These are phyloP conservation scores for Microdochium trichocladiopsis DNA, from an alignment of 2,329 filamentous ascomycete species.

Conservation along the genomic window DNA sequence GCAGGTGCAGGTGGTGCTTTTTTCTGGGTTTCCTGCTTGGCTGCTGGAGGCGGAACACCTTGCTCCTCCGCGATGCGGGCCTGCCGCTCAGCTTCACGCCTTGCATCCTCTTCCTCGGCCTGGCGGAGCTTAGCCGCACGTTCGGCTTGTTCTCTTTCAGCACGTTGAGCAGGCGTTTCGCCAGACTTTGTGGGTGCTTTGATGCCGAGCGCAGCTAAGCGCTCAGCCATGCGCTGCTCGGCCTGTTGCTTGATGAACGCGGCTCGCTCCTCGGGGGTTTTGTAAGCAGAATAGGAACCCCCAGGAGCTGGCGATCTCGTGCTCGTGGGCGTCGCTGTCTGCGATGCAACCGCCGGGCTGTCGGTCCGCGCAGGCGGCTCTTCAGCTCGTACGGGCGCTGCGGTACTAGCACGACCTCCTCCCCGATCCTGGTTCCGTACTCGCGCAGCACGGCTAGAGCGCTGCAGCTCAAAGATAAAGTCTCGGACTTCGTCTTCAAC, in stretches of 20 bases:
- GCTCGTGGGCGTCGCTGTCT: slow-evolving; percentile 42
- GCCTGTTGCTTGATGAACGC: slow-evolving; percentile 97
- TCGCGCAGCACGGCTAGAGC: slow-evolving; percentile 71
- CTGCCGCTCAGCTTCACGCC: slow-evolving; percentile 81
- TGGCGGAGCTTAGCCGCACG: slow-evolving; percentile 79
- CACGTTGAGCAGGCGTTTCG: slow-evolving; percentile 75
- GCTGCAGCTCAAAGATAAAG: slow-evolving; percentile 94
- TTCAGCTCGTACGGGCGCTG: slow-evolving; percentile 36
- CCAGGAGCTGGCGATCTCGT: slow-evolving; percentile 35
- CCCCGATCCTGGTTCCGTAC: slow-evolving; percentile 53
- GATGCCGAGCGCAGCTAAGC: slow-evolving; percentile 86
- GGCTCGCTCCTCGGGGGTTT: slow-evolving; percentile 86
- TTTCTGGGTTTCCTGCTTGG: slow-evolving; percentile 30
- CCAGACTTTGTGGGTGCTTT: slow-evolving; percentile 73
- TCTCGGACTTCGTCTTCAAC: slow-evolving; percentile 96
- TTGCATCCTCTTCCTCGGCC: slow-evolving; percentile 90
- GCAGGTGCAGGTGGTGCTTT: slow-evolving; percentile 74
- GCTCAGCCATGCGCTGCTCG: slow-evolving; percentile 93
- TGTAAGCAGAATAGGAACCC: slow-evolving; percentile 73
- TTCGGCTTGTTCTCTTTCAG: slow-evolving; percentile 83
- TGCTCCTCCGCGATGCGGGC: slow-evolving; percentile 76
- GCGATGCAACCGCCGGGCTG: slow-evolving; percentile 45
- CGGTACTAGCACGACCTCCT: slow-evolving; percentile 30
- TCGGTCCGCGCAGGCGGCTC: slow-evolving; percentile 41
- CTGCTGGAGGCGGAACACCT: slow-evolving; percentile 50